Percentiles rank a stretch among this genome's conserved stretches.
These are phyloP conservation scores for Colletotrichum abscissum DNA, from an alignment of 2,329 filamentous ascomycete species.

Conservation along the genomic window DNA sequence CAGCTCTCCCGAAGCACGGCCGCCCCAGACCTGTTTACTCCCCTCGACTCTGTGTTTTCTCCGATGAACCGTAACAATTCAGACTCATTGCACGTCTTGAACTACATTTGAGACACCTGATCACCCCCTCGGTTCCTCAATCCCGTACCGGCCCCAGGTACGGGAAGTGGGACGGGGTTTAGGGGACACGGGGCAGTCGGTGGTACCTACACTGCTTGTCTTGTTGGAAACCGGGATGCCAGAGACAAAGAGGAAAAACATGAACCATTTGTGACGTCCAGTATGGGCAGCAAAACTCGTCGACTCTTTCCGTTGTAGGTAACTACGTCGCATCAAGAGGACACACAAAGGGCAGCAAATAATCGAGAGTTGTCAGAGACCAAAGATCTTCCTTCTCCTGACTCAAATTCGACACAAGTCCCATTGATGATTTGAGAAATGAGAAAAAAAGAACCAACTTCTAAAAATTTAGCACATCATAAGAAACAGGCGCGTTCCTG, in stretches of 20 bases:
- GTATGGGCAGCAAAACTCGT: not conserved
- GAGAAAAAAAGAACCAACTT: not conserved
- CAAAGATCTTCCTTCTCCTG: not conserved
- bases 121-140: not conserved
- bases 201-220: not conserved
- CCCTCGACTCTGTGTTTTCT: not conserved
- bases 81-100: conserved; percentile 11
- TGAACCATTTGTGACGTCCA: not conserved
- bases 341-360: not conserved
- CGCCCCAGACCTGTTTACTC: not conserved
- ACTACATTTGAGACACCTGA: conserved; percentile 3
- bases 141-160: not conserved
- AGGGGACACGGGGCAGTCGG: too few species aligned
- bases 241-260: not conserved
- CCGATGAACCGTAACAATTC: not conserved
- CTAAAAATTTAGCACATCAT: not conserved
- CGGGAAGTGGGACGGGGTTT: not conserved
- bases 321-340: not conserved
- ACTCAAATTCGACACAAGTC: not conserved
- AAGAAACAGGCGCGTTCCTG: not conserved
- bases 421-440: not conserved
- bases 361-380: not conserved
- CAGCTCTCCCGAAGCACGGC: not conserved
- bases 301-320: not conserved
- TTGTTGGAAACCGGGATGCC: not conserved